These are phyloP conservation scores for Leptomonas pyrrhocoris DNA, from an alignment of 208 protist species.

Conservation along the genomic window DNA sequence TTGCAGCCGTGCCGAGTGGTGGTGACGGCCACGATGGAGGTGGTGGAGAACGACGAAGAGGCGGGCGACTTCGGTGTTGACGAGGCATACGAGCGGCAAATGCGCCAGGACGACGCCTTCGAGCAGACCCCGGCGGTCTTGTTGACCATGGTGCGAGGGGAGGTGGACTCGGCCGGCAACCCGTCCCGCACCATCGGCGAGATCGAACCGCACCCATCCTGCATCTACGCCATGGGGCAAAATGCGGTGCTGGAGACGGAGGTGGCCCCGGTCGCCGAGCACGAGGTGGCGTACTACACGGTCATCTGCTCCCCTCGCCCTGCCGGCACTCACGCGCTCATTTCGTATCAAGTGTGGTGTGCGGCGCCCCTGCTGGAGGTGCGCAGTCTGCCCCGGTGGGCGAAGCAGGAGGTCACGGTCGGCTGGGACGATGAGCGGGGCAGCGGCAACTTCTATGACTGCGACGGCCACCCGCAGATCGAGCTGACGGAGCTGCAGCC, in stretches of 20 bases:
- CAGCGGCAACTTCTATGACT: slow-evolving; percentile 78
- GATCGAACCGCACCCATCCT: slow-evolving; percentile 16
- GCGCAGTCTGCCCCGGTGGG: slow-evolving; percentile 54
- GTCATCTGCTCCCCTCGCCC: slow-evolving; percentile 63
- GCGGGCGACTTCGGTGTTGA: slow-evolving; percentile 1
- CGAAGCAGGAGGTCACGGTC: slow-evolving; percentile 47
- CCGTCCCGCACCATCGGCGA: slow-evolving; percentile 40
- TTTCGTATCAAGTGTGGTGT: slow-evolving; percentile 73
- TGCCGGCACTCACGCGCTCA: slow-evolving; percentile 26
- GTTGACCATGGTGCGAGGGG: slow-evolving; percentile 23
- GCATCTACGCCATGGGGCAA: slow-evolving; percentile 39
- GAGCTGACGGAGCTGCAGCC: slow-evolving; percentile 63
- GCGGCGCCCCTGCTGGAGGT: slow-evolving; percentile 45
- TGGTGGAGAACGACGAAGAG: slow-evolving; percentile 7
- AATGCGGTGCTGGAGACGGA: slow-evolving; percentile 41
- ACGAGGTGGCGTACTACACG: slow-evolving; percentile 47
- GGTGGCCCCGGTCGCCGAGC: slow-evolving; percentile 32
- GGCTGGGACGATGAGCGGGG: slow-evolving; percentile 48
- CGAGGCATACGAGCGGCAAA: slow-evolving; percentile 17
- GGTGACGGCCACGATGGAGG: slow-evolving; percentile 21
- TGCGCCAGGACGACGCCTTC: neutral
- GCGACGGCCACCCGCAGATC: slow-evolving; percentile 76
- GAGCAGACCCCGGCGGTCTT: neutral
- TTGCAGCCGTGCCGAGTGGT: slow-evolving; percentile 20
- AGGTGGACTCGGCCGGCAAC: slow-evolving; percentile 26